Evolutionary conservation across 495 filamentous ascomycete genomes (phyloP).

Genomic region (Penicillium coprophilum): DNA sequence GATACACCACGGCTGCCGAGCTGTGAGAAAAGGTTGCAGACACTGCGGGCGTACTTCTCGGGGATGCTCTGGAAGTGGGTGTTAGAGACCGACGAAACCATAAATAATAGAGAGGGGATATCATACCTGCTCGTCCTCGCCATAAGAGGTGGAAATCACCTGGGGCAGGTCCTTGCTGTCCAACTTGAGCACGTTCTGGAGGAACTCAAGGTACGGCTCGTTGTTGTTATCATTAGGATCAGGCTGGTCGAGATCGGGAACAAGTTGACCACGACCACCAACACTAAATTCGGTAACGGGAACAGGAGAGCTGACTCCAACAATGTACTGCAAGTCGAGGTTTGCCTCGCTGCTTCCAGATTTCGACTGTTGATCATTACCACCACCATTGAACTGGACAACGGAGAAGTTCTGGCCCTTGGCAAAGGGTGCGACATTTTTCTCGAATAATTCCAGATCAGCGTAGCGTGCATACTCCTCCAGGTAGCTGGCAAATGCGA

Average conservation of each 20-base stretch:
- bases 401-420: conserved; percentile 63
- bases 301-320: conserved; percentile 57
- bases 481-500: conserved; percentile 68
- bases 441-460: conserved; percentile 58
- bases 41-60: conserved; percentile 59
- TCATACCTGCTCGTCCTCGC: conserved; percentile 66
- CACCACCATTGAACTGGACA: conserved; percentile 56
- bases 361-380: conserved; percentile 51
- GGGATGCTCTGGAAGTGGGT: conserved; percentile 59
- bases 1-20: conserved; percentile 76
- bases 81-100: conserved; percentile 6
- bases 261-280: conserved; percentile 59
- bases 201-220: conserved; percentile 74
- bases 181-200: conserved; percentile 57
- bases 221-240: conserved; percentile 56
- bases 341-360: conserved; percentile 64
- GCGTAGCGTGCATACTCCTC: conserved; percentile 63
- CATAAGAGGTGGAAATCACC: conserved; percentile 77
- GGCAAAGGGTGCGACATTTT: conserved; percentile 53
- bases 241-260: conserved; percentile 62
- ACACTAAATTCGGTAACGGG: conserved; percentile 68
- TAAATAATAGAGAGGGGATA: neutral
- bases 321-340: conserved; percentile 70
- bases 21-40: conserved; percentile 69
- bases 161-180: conserved; percentile 60